Evolutionary conservation across 352 stramenopile genomes (phyloP).

Genomic region (Phytophthora boehmeriae): DNA sequence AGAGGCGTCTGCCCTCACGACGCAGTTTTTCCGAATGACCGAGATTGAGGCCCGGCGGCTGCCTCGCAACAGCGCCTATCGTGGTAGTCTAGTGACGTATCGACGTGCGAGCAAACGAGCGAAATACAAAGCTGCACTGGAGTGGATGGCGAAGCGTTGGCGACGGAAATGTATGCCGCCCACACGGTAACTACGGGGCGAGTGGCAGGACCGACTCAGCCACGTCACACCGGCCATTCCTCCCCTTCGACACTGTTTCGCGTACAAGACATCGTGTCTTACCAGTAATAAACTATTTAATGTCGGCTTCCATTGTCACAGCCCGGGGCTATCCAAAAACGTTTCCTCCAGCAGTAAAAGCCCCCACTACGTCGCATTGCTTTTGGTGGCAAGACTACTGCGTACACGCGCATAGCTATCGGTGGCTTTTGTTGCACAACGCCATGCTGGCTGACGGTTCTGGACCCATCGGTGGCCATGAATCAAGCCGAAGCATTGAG

Average conservation of each 20-base stretch:
- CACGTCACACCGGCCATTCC: not conserved
- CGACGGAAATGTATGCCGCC: slow-evolving; percentile 32
- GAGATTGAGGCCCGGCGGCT: slow-evolving; percentile 61
- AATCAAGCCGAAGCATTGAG: too few species aligned
- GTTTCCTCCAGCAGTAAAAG: too few species aligned
- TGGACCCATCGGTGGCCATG: too few species aligned
- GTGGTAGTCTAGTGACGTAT: slow-evolving; percentile 71
- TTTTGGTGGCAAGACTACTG: too few species aligned
- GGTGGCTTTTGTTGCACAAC: too few species aligned
- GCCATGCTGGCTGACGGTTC: too few species aligned
- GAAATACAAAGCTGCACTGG: slow-evolving; percentile 52
- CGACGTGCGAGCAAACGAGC: slow-evolving; percentile 55
- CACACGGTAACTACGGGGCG: slow-evolving; percentile 10
- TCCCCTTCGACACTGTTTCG: not conserved
- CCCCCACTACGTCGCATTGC: too few species aligned
- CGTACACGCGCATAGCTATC: too few species aligned
- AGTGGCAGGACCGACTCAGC: not conserved
- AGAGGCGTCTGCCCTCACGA: slow-evolving; percentile 61
- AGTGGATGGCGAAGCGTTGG: slow-evolving; percentile 50
- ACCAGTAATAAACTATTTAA: too few species aligned
- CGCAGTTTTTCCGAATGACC: slow-evolving; percentile 67
- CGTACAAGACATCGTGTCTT: too few species aligned
- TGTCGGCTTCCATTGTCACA: too few species aligned
- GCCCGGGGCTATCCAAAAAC: too few species aligned
- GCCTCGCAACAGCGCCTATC: slow-evolving; percentile 64